Evolutionary conservation across 2,329 filamentous ascomycete species (phyloP), one percentile per base, ranked within the genome.

Genomic region (Sordariomycetes sp.): DNA sequence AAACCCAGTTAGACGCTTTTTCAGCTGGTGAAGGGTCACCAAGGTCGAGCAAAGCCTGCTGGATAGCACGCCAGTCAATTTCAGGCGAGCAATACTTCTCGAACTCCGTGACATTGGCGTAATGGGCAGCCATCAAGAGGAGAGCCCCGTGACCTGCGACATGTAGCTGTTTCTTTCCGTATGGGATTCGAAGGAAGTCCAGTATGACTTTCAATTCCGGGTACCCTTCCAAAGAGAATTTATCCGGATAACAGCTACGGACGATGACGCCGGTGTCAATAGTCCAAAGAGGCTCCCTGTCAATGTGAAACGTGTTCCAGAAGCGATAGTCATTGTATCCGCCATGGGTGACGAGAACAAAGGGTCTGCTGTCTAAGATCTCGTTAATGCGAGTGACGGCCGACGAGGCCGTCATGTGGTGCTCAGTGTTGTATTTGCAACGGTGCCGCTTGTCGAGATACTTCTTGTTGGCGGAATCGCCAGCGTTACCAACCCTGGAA

Each of bases 141-240:
- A 56, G 42, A 35, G 50, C 55, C n/a, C 36, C 55, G n/a, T 52
- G 42, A 17, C 55, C 55, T 24, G 55, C 55, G 17, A 56, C 1
- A 32, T 56, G 55, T 22, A 56, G 25, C n/a, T 56, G 20, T 2
- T 8, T 3, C 2, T 15, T 5, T 2, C 25, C 10, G 22, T 56
- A 48, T 17, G 32, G 55, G 28, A 56, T 48, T 8, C 48, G 17
- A 10, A 56, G 50, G 24, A 52, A 52, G 10, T 45, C 7, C 12
- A 52, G 45, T 6, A 56, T 32, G 13, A 10, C 32, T 8, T 22
- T 34, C 34, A 56, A 25, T 3, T 17, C 17, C 24, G 55, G 55
- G 12, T 1, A 1, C 10, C 12, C n/a, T 8, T 2, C 15, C 6
- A 2, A 7, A 17, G 39, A 45, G 45, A 36, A 39, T 0, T 12